phyloP scores from a whole-genome alignment of 75 land plant genomes.

The Pinus tabuliformis region DNA sequence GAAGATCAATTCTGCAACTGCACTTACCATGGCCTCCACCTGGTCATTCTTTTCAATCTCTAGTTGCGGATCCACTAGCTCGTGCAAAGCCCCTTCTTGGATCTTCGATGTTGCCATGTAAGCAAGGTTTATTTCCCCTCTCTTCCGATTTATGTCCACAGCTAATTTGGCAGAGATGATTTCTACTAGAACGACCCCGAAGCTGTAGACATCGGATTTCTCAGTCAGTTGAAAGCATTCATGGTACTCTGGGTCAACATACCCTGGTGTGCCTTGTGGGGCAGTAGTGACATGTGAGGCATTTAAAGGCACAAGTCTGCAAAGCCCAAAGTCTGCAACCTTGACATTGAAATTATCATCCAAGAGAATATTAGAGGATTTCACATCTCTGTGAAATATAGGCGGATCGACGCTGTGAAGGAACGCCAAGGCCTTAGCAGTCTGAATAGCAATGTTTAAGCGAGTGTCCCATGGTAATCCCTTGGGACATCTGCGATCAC shows the following conservation, averaged over 20 bases:
- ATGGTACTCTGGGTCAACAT: slow-evolving; percentile 27
- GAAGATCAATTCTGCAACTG: slow-evolving; percentile 19
- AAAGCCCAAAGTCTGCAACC: slow-evolving; percentile 34
- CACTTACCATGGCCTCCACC: slow-evolving; percentile 19
- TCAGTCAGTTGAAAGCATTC: slow-evolving; percentile 25
- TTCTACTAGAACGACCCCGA: slow-evolving; percentile 33
- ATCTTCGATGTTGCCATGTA: slow-evolving; percentile 5
- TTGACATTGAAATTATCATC: slow-evolving; percentile 20
- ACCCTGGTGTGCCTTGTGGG: slow-evolving; percentile 32
- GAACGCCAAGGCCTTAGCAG: slow-evolving; percentile 13
- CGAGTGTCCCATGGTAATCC: slow-evolving; percentile 21
- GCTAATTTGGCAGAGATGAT: slow-evolving; percentile 18
- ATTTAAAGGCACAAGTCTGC: slow-evolving; percentile 6
- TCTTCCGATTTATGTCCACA: slow-evolving; percentile 10
- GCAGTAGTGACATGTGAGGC: slow-evolving; percentile 26
- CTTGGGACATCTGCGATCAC: background rate
- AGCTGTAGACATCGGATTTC: slow-evolving; percentile 34
- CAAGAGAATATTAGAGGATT: slow-evolving; percentile 29
- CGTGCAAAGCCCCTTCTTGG: slow-evolving; percentile 1
- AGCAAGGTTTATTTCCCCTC: slow-evolving; percentile 10
- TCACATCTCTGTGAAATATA: slow-evolving; percentile 30
- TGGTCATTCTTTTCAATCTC: background rate
- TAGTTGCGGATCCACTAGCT: too few relatives aligned
- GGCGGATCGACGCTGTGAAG: slow-evolving; percentile 22
- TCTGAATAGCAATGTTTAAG: background rate